These are phyloP conservation scores for Serendipita indica DNA, from an alignment of 768 basidiomycete genomes.

Conservation along the genomic window DNA sequence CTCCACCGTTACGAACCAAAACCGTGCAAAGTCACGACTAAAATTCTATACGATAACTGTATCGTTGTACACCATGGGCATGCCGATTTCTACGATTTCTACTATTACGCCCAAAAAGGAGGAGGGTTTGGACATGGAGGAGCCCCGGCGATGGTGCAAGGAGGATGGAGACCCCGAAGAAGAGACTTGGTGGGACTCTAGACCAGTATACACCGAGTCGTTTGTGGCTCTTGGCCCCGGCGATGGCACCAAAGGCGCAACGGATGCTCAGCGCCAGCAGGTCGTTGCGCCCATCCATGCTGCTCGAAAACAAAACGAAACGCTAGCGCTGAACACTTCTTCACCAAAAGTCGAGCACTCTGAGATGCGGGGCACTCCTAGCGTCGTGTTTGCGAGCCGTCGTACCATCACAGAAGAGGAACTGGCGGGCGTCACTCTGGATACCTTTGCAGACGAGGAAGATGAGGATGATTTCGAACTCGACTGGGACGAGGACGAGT, in stretches of 20 bases:
- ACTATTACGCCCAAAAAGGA: not conserved
- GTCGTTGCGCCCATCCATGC: too few species aligned
- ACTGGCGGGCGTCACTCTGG: not conserved
- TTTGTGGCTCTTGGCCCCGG: not conserved
- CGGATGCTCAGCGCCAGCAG: too few species aligned
- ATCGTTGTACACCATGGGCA: constrained; percentile 10
- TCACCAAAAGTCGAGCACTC: too few species aligned
- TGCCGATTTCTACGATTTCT: constrained; percentile 1
- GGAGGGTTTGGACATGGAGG: not conserved
- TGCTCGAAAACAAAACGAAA: too few species aligned
- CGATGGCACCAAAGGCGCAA: not conserved
- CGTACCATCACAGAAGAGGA: constrained; percentile 3
- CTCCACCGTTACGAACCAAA: too few species aligned
- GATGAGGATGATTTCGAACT: constrained; percentile 6
- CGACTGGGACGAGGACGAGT: not conserved
- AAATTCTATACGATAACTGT: constrained; percentile 6
- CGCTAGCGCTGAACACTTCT: too few species aligned
- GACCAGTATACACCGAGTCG: not conserved
- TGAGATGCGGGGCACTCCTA: too few species aligned
- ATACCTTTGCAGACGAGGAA: not conserved
- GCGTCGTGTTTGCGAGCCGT: not conserved
- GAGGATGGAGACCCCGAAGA: not conserved
- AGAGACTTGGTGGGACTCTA: constrained; percentile 6
- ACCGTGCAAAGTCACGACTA: too few species aligned
- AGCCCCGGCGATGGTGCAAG: not conserved